Evolutionary conservation across 352 stramenopile species (phyloP), one percentile per base, ranked within the genome.

Genomic region (Pythium plurisporium): DNA sequence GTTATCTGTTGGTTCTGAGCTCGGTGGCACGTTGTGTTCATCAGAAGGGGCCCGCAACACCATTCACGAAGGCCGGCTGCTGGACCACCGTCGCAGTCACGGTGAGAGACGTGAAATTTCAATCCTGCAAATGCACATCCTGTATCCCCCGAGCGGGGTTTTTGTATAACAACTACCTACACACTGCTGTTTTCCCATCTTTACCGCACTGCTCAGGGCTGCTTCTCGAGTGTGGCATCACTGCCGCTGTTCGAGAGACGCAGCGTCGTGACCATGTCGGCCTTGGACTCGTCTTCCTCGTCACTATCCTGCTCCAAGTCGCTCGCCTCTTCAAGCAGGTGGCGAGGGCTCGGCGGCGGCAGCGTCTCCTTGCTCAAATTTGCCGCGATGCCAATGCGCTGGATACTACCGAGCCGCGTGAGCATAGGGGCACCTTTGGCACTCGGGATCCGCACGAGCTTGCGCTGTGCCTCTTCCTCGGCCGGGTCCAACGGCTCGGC

Each of bases 341-440:
- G 51, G 27, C 29, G 38, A 42, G 23, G 50, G 5, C 14, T 25
- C 25, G 22, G 20, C 12, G 22, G 17, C 29, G 19, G 26, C 44
- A 23, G 37, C 22, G 61, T 45, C n/a, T 26, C 44, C 19, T 61
- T 33, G 6, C 45, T 55, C 33, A 64, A 19, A 17, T 53, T 49
- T 0, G 62, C 62, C 3, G 51, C 62, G 14, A 65, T 31, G 2
- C 62, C 65, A 44, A 89, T 86, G 40, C 82, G 66, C 51, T 89
- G 79, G 41, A 89, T 79, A 38, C 76, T 89, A 15, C 79, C 79
- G 53, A 87, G 79, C 46, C 70, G 68, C 20, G 75, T 87, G 52
- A 89, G 76, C 31, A 72, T 58, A 0, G 73, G 77, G n/a, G 73
- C 70, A 0, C 71, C 63, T 57, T 31, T 70, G 43, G n/a, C 67